Conservation (phyloP, 768 basidiomycete genomes). For the Arthromyces matolae region DNA sequence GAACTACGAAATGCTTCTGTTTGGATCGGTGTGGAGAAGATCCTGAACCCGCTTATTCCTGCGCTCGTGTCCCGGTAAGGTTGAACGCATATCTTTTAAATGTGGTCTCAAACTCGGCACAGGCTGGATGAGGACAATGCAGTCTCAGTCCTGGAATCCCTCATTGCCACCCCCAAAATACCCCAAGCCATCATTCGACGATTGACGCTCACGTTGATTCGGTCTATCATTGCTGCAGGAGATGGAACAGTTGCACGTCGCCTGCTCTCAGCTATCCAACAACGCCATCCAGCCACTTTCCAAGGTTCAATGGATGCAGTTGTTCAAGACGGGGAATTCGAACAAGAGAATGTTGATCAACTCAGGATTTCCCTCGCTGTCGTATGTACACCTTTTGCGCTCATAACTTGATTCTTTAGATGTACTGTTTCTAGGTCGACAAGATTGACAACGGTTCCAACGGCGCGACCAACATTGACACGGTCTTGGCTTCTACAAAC, state of each 20-base stretch:
- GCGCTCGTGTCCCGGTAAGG: constrained; percentile 35
- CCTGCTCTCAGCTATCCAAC: constrained; percentile 58
- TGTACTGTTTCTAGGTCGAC: constrained; percentile 2
- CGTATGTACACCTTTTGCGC: constrained; percentile 29
- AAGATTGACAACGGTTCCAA: constrained; percentile 1
- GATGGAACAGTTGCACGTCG: constrained; percentile 26
- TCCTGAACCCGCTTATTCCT: constrained; percentile 51
- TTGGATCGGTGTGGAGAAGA: constrained; percentile 53
- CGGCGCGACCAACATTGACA: constrained; percentile 28
- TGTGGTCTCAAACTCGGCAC: neutral
- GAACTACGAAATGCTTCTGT: constrained; percentile 40
- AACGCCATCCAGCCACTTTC: constrained; percentile 56
- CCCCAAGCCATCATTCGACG: constrained; percentile 32
- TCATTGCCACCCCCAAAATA: constrained; percentile 31
- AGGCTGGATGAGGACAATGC: constrained; percentile 33
- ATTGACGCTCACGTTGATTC: constrained; percentile 26
- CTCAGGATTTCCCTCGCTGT: constrained; percentile 57
- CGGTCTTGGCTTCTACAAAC: constrained; percentile 54
- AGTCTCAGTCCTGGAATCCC: constrained; percentile 32
- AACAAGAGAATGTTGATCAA: constrained; percentile 46
- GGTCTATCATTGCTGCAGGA: constrained; percentile 23
- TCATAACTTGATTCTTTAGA: neutral
- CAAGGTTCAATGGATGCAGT: constrained; percentile 37
- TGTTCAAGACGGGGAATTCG: constrained; percentile 30
- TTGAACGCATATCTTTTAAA: neutral